Evolutionary conservation across 2,329 filamentous ascomycete species (phyloP).

Genomic region (Ceratocystis cubensis): DNA sequence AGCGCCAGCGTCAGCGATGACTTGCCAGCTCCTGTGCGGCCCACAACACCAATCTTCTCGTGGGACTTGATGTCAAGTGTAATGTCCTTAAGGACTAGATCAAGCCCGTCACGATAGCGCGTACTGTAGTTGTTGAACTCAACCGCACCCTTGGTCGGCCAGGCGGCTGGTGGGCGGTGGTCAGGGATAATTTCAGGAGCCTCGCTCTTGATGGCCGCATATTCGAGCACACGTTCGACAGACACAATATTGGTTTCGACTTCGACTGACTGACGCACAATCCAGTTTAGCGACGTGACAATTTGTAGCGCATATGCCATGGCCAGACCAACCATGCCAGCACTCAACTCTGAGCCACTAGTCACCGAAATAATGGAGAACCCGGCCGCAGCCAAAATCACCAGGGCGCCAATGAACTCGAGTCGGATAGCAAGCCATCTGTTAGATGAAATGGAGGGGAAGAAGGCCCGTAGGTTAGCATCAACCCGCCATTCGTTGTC

Average conservation of each 20-base stretch:
- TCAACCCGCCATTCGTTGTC: constrained; percentile 98
- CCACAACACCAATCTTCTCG: constrained; percentile 96
- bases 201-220: constrained; percentile 80
- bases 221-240: constrained; percentile 93
- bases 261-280: constrained; percentile 94
- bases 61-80: constrained; percentile 85
- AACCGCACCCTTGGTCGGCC: constrained; percentile 81
- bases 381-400: constrained; percentile 76
- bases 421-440: constrained; percentile 90
- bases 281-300: constrained; percentile 96
- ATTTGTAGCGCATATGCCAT: constrained; percentile 98
- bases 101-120: constrained; percentile 76
- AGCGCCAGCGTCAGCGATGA: constrained; percentile 83
- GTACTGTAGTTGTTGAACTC: constrained; percentile 91
- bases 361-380: constrained; percentile 73
- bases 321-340: constrained; percentile 74
- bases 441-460: constrained; percentile 86
- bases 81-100: constrained; percentile 86
- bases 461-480: constrained; percentile 86
- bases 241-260: constrained; percentile 99
- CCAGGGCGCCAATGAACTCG: constrained; percentile 87
- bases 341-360: constrained; percentile 47
- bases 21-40: constrained; percentile 90
- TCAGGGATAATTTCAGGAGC: constrained; percentile 87
- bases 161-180: constrained; percentile 73